phyloP scores from a whole-genome alignment of 73 alveolate species.

The Uronychia binucleata region DNA sequence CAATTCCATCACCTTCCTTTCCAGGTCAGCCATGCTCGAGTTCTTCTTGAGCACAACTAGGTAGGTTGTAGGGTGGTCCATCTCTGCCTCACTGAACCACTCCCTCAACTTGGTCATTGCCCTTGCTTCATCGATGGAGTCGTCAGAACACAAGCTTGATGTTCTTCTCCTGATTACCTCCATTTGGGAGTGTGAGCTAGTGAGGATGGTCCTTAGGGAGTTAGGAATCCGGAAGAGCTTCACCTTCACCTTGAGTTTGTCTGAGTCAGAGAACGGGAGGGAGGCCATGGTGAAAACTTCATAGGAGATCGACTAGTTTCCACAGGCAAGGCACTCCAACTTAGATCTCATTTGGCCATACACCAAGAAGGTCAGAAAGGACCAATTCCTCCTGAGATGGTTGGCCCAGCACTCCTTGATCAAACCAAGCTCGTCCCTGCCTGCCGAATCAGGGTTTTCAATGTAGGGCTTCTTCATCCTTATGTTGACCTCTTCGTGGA shows the following conservation, averaged over 20 bases:
- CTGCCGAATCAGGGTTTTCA: conserved; percentile 71
- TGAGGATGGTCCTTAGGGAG: conserved; percentile 23
- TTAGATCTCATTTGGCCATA: conserved; percentile 75
- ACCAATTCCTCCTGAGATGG: conserved; percentile 73
- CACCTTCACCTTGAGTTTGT: conserved; percentile 67
- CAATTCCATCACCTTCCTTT: neutral
- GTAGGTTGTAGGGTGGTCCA: neutral
- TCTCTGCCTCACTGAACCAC: neutral
- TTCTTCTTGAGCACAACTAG: neutral
- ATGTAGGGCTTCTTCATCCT: conserved; percentile 67
- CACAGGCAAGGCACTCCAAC: conserved; percentile 68
- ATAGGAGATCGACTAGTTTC: conserved; percentile 61
- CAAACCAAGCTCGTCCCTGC: conserved; percentile 64
- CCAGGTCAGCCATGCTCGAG: neutral
- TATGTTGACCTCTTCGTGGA: conserved; percentile 83
- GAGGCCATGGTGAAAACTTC: conserved; percentile 77
- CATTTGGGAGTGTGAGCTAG: neutral
- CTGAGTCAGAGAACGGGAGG: conserved; percentile 77
- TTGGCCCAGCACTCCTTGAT: conserved; percentile 82
- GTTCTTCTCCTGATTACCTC: neutral
- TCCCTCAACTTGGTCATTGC: neutral
- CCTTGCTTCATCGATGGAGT: neutral
- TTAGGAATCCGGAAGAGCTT: conserved; percentile 72
- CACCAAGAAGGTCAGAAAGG: conserved; percentile 71
- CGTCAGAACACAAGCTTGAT: neutral